Conservation (phyloP, 2,329 filamentous ascomycete genomes). For the Cercospora citrullina region DNA sequence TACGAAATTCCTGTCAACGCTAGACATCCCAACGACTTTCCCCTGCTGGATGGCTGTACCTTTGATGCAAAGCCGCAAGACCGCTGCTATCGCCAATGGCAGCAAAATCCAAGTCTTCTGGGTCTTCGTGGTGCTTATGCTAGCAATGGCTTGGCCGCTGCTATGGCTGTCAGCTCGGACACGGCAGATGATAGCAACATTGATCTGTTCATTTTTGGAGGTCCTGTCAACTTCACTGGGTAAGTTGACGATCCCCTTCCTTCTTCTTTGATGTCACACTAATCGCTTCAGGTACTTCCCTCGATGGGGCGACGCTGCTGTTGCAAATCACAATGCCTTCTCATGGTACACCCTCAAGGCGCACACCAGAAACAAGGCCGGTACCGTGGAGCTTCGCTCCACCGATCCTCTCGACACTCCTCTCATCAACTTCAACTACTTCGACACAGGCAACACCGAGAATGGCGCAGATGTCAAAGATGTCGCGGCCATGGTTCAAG, state of each 20-base stretch:
- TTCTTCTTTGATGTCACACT: not conserved
- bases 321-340: conserved; percentile 49
- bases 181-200: conserved; percentile 47
- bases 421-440: conserved; percentile 64
- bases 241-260: not conserved
- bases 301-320: conserved; percentile 50
- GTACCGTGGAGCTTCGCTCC: conserved; percentile 61
- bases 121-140: conserved; percentile 45
- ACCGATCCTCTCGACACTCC: conserved; percentile 65
- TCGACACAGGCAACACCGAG: conserved; percentile 46
- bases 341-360: conserved; percentile 61
- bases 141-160: conserved; percentile 57
- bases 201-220: conserved; percentile 58
- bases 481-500: conserved; percentile 55
- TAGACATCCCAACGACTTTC: conserved; percentile 42
- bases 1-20: conserved; percentile 56
- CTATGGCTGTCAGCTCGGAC: conserved; percentile 44
- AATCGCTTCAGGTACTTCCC: conserved; percentile 49
- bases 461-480: conserved; percentile 45
- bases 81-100: conserved; percentile 48
- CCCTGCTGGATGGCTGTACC: conserved; percentile 43
- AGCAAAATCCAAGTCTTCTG: conserved; percentile 39
- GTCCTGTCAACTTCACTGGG: conserved; percentile 55
- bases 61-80: conserved; percentile 38
- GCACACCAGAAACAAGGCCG: conserved; percentile 61